Percentiles rank a stretch among this genome's conserved stretches.
These are phyloP conservation scores for Eremochloa ophiuroides DNA, from an alignment of 176 grass and related monocot genomes.

Conservation along the genomic window DNA sequence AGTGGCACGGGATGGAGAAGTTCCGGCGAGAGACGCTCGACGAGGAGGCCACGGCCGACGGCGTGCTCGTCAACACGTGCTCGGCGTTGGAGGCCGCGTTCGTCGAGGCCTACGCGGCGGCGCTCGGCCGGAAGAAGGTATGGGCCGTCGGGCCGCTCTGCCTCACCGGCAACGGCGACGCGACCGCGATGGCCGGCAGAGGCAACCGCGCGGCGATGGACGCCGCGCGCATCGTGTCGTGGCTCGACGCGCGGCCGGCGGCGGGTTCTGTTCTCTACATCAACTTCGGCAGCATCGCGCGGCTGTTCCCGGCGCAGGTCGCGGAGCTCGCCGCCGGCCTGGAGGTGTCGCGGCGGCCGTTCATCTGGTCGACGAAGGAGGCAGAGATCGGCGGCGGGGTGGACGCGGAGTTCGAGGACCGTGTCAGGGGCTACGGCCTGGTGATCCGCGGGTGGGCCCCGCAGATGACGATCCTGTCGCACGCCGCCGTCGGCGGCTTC, in stretches of 20 bases:
- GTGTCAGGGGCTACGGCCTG: constrained; percentile 27
- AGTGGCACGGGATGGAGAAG: constrained; percentile 29
- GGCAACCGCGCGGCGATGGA: constrained; percentile 34
- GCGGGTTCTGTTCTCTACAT: constrained; percentile 51
- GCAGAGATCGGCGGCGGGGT: neutral
- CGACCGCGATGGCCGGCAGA: constrained; percentile 7
- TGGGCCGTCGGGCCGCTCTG: constrained; percentile 55
- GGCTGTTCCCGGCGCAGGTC: constrained; percentile 24
- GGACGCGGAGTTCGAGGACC: constrained; percentile 30
- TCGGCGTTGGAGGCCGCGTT: constrained; percentile 32
- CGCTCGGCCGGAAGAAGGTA: constrained; percentile 24
- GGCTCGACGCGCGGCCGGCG: constrained; percentile 34
- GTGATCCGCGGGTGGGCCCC: constrained; percentile 65
- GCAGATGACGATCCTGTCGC: constrained; percentile 57
- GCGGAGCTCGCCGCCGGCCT: constrained; percentile 45
- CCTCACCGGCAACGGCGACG: constrained; percentile 20
- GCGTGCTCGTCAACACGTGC: constrained; percentile 51
- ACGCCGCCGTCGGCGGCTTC: constrained; percentile 46
- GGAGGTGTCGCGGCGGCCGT: constrained; percentile 36
- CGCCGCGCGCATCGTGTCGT: neutral
- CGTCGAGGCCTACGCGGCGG: constrained; percentile 32
- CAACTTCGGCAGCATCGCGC: constrained; percentile 43
- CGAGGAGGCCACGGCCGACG: constrained; percentile 44
- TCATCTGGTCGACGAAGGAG: constrained; percentile 35
- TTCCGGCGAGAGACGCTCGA: constrained; percentile 23